phyloP scores from a whole-genome alignment of 2,329 filamentous ascomycete genomes.

The Arthrobotrys musiformis region DNA sequence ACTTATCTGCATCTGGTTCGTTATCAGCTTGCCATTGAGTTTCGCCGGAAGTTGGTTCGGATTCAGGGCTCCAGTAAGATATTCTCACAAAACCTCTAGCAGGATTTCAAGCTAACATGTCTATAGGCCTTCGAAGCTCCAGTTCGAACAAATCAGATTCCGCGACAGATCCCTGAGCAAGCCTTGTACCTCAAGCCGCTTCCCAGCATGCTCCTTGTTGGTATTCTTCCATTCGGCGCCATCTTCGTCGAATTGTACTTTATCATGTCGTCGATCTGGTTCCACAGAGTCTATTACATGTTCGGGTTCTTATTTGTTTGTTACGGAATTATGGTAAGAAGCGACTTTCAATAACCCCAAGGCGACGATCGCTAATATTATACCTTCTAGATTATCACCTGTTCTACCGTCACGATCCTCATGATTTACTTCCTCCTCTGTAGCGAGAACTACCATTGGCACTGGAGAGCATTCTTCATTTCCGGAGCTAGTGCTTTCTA shows the following conservation, averaged over 20 bases:
- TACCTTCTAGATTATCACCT: constrained; percentile 76
- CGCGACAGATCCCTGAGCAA: constrained; percentile 89
- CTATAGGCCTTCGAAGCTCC: constrained; percentile 76
- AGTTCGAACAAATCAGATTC: constrained; percentile 96
- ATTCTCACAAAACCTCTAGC: background rate
- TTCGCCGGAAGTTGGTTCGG: constrained; percentile 91
- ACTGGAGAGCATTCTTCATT: constrained; percentile 93
- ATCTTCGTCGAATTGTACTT: constrained; percentile 99
- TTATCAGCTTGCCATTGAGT: constrained; percentile 92
- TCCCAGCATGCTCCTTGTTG: constrained; percentile 90
- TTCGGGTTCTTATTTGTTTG: constrained; percentile 98
- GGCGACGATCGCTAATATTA: background rate
- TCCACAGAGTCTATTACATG: constrained; percentile 99
- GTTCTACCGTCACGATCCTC: constrained; percentile 88
- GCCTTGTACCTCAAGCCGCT: constrained; percentile 84
- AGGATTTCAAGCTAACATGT: background rate
- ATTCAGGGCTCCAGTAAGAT: constrained; percentile 74
- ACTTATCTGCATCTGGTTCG: constrained; percentile 92
- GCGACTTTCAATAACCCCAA: background rate
- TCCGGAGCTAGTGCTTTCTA: constrained; percentile 91
- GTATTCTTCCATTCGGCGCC: constrained; percentile 91
- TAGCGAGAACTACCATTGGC: constrained; percentile 98
- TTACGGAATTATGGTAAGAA: constrained; percentile 82
- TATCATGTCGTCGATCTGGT: constrained; percentile 99
- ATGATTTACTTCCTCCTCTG: constrained; percentile 97